These are phyloP conservation scores for Adansonia digitata DNA, from an alignment of 345 rosid genomes.

Conservation along the genomic window DNA sequence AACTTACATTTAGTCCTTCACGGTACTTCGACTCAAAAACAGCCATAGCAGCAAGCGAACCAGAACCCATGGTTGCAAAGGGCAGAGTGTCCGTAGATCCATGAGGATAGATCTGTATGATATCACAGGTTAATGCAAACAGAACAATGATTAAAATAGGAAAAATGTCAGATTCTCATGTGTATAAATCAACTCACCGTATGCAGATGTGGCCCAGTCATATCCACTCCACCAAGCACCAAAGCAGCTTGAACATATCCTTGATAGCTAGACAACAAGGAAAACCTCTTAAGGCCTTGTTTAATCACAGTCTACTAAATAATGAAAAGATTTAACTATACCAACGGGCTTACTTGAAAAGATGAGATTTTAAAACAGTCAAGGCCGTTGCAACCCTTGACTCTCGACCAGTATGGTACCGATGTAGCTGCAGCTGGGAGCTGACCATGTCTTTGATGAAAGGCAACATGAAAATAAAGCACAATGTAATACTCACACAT, in stretches of 20 bases:
- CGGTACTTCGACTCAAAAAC: constrained; percentile 66
- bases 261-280: constrained; percentile 48
- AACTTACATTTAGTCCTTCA: constrained; percentile 72
- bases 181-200: constrained; percentile 36
- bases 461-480: background rate
- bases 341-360: constrained; percentile 45
- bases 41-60: constrained; percentile 84
- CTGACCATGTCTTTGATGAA: constrained; percentile 59
- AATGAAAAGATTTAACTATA: background rate
- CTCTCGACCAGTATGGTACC: constrained; percentile 70
- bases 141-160: constrained; percentile 3
- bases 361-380: constrained; percentile 68
- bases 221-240: constrained; percentile 86
- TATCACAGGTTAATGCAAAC: background rate
- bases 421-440: constrained; percentile 68
- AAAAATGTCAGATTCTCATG: background rate
- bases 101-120: constrained; percentile 63
- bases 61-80: constrained; percentile 83
- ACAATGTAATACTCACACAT: background rate
- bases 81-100: constrained; percentile 78
- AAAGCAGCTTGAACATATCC: constrained; percentile 74
- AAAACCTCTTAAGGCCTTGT: constrained; percentile 11
- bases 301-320: background rate
- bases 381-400: constrained; percentile 69
- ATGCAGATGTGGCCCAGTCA: constrained; percentile 73